Conservation (phyloP, 441 rosid genomes). For the Cnidoscolus chayamansa region DNA sequence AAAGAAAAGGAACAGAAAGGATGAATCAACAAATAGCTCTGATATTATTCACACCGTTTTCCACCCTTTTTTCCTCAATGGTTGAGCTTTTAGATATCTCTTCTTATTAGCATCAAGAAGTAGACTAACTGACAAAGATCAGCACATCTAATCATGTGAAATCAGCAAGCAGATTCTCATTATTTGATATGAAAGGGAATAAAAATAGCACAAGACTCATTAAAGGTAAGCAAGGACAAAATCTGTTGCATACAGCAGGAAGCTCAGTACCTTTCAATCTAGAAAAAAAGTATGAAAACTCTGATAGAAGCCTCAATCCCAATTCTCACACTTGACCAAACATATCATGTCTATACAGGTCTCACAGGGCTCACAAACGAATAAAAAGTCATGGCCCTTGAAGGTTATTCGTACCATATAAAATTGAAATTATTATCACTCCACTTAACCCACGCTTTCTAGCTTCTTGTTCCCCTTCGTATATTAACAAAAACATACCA, state of each 20-base stretch:
- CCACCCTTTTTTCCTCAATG: conserved; percentile 5
- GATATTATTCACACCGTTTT: conserved; percentile 12
- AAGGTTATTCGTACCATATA: not conserved
- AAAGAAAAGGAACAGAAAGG: conserved; percentile 11
- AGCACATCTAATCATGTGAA: conserved; percentile 19
- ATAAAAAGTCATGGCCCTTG: not conserved
- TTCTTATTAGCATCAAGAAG: conserved; percentile 21
- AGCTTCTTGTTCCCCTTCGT: conserved; percentile 15
- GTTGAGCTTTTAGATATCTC: conserved; percentile 18
- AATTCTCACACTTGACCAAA: conserved; percentile 18
- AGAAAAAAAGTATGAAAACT: not conserved
- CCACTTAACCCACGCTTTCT: conserved; percentile 25
- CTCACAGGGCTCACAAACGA: not conserved
- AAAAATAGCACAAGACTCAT: conserved; percentile 13
- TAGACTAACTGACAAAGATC: conserved; percentile 1
- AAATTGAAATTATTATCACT: conserved; percentile 26
- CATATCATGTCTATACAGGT: no score
- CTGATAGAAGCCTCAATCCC: conserved; percentile 1
- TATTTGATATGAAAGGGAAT: not conserved
- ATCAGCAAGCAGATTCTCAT: conserved; percentile 23
- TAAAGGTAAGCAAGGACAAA: conserved; percentile 16
- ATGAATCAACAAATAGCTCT: conserved; percentile 13
- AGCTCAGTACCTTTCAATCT: conserved; percentile 4
- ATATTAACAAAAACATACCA: conserved; percentile 21
- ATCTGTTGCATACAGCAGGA: not conserved